Conservation (phyloP, 257 asterid species). For the Fraxinus cuspidata region DNA sequence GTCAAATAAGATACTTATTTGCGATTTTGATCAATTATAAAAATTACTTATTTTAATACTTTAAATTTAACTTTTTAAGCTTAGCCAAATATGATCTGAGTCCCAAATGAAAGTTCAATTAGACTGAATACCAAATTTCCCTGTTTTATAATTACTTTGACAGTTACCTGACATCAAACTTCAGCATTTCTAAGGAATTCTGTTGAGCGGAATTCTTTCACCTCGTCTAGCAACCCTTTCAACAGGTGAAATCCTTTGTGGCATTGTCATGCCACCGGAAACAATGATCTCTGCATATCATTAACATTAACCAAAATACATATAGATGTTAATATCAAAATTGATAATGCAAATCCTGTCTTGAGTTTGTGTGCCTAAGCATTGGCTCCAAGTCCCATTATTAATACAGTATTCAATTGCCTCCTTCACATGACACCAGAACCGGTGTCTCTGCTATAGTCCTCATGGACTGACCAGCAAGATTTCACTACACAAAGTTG, state of each 20-base stretch:
- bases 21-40: not conserved
- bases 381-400: not conserved
- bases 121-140: not conserved
- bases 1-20: not conserved
- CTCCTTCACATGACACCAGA: not conserved
- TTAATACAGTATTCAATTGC: not conserved
- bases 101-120: not conserved
- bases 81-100: not conserved
- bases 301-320: not conserved
- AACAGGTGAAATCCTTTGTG: slow-evolving; percentile 64
- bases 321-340: not conserved
- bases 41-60: not conserved
- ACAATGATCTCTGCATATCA: slow-evolving; percentile 69
- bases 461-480: not conserved
- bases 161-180: slow-evolving; percentile 3
- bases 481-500: not conserved
- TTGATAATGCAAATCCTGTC: not conserved
- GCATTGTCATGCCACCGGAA: slow-evolving; percentile 97
- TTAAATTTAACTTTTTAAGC: not conserved
- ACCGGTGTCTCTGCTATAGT: not conserved
- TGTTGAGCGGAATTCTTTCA: slow-evolving; percentile 63
- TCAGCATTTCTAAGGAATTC: slow-evolving; percentile 37
- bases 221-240: slow-evolving; percentile 54
- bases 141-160: not conserved
- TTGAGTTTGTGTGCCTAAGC: no score